Evolutionary conservation across 75 land plant species (phyloP), one percentile per base, ranked within the genome.

Genomic region (Ceratopteris richardii): DNA sequence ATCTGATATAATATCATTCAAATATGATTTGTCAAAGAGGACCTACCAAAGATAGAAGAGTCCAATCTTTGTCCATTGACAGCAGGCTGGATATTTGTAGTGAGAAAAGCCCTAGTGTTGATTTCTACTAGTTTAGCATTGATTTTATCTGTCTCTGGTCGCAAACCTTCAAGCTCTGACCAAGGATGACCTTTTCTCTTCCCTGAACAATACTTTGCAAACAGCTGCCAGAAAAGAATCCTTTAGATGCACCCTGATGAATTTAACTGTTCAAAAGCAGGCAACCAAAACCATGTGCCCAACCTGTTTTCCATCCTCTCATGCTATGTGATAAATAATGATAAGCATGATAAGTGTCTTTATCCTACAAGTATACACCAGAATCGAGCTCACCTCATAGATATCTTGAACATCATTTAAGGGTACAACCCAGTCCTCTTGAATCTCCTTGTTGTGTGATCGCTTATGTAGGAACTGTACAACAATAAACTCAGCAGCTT

Each of bases 141-240:
- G 0, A 93, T 93, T 68, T 88, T 85, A 66, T 60, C 74, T 39
- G 95, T 85, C 73, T 93, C 98, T 55, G 87, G 81, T 70, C 89
- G 98, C 73, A 93, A 84, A 50, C 94, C 94, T 26, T 93, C 98
- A 4, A 89, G 65, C 64, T 93, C 98, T 42, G 98, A 93, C 98
- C 98, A 93, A 16, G 98, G 95, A 60, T 74, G 80, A 27, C 73
- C 76, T 55, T 53, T 85, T 44, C 82, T 58, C 47, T 79, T 77
- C 19, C 98, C 98, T 37, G 74, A 61, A 64, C 95, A 88, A 64
- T 54, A 83, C 11, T 74, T 81, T 31, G 68, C 76, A 64, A 88
- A 93, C 62, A 63, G 82, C 97, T 92, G 80, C 28, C 54, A 64
- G n/a, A 28, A 24, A 29, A 1, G 6, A 10, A 21, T 28, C 18